These are phyloP conservation scores for Dunaliella sp. DNA, from an alignment of 139 green algal genomes.

Conservation along the genomic window DNA sequence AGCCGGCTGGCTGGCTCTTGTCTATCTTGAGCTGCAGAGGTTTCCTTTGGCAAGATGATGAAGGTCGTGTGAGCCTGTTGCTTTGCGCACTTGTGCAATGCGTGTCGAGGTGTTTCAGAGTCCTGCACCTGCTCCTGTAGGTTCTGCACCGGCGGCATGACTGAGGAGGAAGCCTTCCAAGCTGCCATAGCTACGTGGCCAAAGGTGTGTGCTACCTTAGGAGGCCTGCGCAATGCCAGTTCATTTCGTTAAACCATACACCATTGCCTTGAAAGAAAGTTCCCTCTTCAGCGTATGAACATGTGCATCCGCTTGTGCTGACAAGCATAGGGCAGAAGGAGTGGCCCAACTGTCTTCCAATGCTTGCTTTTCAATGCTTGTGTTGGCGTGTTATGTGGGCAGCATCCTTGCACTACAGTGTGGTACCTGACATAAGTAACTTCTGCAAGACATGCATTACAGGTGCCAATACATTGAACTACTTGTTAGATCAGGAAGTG, in stretches of 20 bases:
- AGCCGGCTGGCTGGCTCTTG: too few relatives aligned
- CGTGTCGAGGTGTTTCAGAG: neutral
- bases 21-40: neutral
- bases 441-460: too few relatives aligned
- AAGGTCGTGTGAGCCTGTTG: slow-evolving; percentile 27
- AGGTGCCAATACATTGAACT: too few relatives aligned
- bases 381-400: neutral
- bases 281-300: neutral
- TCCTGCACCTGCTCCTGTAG: neutral
- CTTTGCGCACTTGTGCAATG: neutral
- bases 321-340: neutral
- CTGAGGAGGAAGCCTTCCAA: slow-evolving; percentile 50
- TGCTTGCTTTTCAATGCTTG: neutral
- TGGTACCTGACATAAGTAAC: too few relatives aligned
- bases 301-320: neutral
- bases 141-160: slow-evolving; percentile 34
- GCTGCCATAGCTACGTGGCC: slow-evolving; percentile 58
- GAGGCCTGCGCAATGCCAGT: neutral
- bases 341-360: neutral
- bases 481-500: too few relatives aligned
- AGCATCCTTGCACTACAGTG: too few relatives aligned
- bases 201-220: slow-evolving; percentile 59
- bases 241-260: neutral
- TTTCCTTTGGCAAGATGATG: slow-evolving; percentile 30
- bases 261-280: neutral